Conservation (phyloP, 148 eudicot species). For the Vaccinium myrtillus region DNA sequence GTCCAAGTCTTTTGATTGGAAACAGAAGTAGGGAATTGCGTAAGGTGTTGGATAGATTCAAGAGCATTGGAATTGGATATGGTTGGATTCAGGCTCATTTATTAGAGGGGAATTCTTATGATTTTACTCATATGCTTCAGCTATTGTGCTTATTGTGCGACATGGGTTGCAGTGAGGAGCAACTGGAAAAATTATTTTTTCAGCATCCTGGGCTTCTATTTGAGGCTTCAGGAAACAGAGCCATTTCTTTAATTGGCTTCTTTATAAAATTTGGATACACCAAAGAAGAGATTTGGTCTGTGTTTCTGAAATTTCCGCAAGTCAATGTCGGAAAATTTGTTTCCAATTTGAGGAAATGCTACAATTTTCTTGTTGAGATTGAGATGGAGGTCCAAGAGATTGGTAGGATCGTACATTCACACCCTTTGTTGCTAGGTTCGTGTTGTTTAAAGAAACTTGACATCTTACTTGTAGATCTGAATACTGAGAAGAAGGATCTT, state of each 20-base stretch:
- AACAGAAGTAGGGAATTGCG: conserved; percentile 27
- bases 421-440: conserved; percentile 59
- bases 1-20: conserved; percentile 54
- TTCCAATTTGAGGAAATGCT: conserved; percentile 48
- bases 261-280: conserved; percentile 61
- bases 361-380: conserved; percentile 43
- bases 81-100: conserved; percentile 48
- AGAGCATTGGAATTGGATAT: conserved; percentile 40
- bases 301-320: conserved; percentile 47
- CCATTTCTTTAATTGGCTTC: conserved; percentile 46
- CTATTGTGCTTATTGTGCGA: conserved; percentile 39
- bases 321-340: conserved; percentile 36
- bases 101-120: conserved; percentile 33
- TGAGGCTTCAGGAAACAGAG: conserved; percentile 45
- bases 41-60: conserved; percentile 35
- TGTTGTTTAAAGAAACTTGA: conserved; percentile 43
- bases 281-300: conserved; percentile 29
- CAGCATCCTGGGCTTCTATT: conserved; percentile 52
- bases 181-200: conserved; percentile 31
- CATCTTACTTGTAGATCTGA: conserved; percentile 42
- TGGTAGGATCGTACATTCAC: conserved; percentile 41
- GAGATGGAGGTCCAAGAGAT: conserved; percentile 51
- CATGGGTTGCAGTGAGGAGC: conserved; percentile 38
- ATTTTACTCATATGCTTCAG: conserved; percentile 59
- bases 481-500: conserved; percentile 41